phyloP scores from a whole-genome alignment of 352 stramenopile species.

The Phytophthora uliginosa region DNA sequence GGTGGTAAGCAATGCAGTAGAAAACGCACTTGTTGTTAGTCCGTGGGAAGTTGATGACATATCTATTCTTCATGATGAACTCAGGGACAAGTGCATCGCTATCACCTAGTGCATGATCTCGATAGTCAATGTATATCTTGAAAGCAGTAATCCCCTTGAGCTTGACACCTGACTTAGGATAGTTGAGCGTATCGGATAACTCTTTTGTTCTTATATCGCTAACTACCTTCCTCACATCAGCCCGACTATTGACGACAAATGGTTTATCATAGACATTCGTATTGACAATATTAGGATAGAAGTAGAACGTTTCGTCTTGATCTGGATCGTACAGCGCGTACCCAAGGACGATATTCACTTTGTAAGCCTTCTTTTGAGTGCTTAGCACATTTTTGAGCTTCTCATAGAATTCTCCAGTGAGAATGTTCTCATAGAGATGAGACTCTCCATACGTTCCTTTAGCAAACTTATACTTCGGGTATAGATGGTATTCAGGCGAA shows the following conservation, averaged over 20 bases:
- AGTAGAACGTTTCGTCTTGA: neutral
- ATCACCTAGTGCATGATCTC: neutral
- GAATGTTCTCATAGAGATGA: neutral
- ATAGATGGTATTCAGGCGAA: neutral
- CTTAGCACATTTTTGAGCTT: neutral
- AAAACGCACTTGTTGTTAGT: neutral
- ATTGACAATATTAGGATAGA: neutral
- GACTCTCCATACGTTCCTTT: neutral
- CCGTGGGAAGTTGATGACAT: neutral
- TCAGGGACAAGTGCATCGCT: neutral
- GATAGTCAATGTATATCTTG: neutral
- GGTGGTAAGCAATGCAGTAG: neutral
- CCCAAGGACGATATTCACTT: neutral
- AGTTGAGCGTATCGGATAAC: neutral
- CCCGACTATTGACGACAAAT: neutral
- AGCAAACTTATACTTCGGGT: neutral
- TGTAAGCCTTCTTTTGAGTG: neutral
- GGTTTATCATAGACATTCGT: neutral
- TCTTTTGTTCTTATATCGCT: neutral
- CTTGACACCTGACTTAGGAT: neutral
- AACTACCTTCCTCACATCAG: neutral
- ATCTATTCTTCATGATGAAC: neutral
- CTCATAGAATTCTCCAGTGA: neutral
- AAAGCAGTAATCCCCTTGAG: neutral
- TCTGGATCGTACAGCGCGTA: neutral